Conservation (phyloP, 2,329 filamentous ascomycete genomes). For the Purpureocillium takamizusanense region DNA sequence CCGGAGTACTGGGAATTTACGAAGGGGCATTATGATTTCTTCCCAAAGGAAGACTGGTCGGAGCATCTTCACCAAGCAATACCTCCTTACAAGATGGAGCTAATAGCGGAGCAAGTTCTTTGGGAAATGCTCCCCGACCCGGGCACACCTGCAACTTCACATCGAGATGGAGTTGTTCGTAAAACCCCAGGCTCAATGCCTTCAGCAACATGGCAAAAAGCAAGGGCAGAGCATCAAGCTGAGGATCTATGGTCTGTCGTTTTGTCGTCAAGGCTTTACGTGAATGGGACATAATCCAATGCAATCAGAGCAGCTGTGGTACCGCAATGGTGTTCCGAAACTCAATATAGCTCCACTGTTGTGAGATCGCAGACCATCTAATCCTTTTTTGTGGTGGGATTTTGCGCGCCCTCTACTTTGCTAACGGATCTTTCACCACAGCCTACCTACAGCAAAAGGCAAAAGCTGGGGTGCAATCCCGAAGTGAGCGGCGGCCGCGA, state of each 20-base stretch:
- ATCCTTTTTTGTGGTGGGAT: too few species aligned
- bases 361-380: too few species aligned
- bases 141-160: slow-evolving; percentile 7
- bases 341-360: too few species aligned
- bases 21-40: slow-evolving; percentile 16
- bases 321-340: too few species aligned
- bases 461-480: too few species aligned
- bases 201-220: slow-evolving; percentile 12
- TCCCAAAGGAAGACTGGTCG: slow-evolving; percentile 9
- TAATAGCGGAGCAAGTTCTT: slow-evolving; percentile 12
- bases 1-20: slow-evolving; percentile 21
- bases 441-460: too few species aligned
- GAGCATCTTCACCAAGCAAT: slow-evolving; percentile 11
- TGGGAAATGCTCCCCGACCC: slow-evolving; percentile 13
- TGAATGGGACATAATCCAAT: too few species aligned
- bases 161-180: slow-evolving; percentile 5
- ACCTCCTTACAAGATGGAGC: slow-evolving; percentile 14
- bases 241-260: slow-evolving; percentile 13
- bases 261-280: slow-evolving; percentile 1
- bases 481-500: too few species aligned
- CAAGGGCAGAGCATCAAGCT: slow-evolving; percentile 9
- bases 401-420: too few species aligned
- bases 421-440: too few species aligned
- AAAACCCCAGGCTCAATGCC: slow-evolving; percentile 9
- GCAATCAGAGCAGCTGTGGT: too few species aligned